Conservation (phyloP, 1,139 yeast species). For the Wickerhamiella infanticola region DNA sequence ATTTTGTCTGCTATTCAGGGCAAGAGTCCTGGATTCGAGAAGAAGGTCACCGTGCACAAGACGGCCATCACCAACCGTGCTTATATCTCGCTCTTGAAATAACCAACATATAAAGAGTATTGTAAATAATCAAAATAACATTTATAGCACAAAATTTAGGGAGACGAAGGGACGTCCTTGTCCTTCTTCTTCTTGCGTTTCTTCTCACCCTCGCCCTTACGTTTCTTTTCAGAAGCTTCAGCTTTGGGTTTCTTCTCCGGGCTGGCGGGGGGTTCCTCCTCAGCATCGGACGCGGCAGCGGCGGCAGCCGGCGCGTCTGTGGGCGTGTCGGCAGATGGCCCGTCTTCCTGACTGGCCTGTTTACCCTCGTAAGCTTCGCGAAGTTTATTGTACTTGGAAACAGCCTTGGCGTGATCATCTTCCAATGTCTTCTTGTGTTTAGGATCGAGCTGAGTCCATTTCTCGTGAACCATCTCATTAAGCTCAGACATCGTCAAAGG, state of each 20-base stretch:
- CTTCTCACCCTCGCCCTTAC: conserved; percentile 6
- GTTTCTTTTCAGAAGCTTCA: conserved; percentile 6
- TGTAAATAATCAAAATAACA: not conserved
- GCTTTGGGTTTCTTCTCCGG: not conserved
- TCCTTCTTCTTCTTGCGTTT: conserved; percentile 6
- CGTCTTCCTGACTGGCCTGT: not conserved
- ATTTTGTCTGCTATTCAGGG: conserved; percentile 64
- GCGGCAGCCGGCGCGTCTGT: not conserved
- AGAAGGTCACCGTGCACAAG: conserved; percentile 70
- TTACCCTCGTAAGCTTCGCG: not conserved
- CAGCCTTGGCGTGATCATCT: conserved; percentile 6
- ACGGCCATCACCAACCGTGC: conserved; percentile 43
- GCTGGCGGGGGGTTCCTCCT: not conserved
- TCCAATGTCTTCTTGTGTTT: conserved; percentile 4
- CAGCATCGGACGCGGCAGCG: not conserved
- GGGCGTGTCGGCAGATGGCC: not conserved
- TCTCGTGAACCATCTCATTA: conserved; percentile 7
- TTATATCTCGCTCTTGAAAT: conserved; percentile 20
- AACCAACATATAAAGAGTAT: not conserved
- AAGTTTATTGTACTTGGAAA: not conserved
- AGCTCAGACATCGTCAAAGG: conserved; percentile 9
- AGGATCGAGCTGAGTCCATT: conserved; percentile 4
- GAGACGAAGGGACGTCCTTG: not conserved
- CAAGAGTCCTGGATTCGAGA: conserved; percentile 69
- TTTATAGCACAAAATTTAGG: not conserved